A percentile compares a stretch with the other conserved stretches of the same genome.
Evolutionary conservation across 163 green algal genomes (phyloP).

Genomic region (Scenedesmus sp.): DNA sequence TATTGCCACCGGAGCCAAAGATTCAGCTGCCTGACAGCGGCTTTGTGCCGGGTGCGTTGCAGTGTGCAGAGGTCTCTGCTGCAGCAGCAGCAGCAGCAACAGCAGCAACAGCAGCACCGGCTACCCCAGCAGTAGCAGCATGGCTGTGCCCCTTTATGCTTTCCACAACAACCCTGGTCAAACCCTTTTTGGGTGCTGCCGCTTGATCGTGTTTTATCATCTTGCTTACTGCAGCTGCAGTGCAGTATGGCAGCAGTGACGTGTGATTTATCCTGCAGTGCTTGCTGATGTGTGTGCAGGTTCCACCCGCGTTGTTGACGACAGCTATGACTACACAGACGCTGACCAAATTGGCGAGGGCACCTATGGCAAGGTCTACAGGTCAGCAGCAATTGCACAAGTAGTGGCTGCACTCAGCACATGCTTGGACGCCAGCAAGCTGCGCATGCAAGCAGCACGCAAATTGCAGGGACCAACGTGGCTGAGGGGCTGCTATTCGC

Average conservation of each 20-base stretch:
- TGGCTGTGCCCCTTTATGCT: background rate
- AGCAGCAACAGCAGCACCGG: background rate
- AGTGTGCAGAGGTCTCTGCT: background rate
- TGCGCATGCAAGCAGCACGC: background rate
- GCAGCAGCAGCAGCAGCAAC: background rate
- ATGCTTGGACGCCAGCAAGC: background rate
- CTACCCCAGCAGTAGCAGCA: background rate
- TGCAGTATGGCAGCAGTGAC: background rate
- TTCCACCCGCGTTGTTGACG: slow-evolving; percentile 83
- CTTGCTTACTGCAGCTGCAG: background rate
- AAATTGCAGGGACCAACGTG: too few species aligned
- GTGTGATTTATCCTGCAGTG: background rate
- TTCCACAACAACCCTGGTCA: too few species aligned
- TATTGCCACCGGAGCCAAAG: slow-evolving; percentile 13
- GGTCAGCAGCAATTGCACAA: background rate
- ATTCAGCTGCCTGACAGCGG: slow-evolving; percentile 31
- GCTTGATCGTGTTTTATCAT: background rate
- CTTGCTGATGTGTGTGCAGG: slow-evolving; percentile 15
- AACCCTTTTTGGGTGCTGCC: too few species aligned
- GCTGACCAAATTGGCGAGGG: slow-evolving; percentile 92
- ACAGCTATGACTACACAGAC: slow-evolving; percentile 78
- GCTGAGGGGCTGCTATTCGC: too few species aligned
- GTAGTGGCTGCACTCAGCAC: background rate
- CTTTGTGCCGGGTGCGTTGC: background rate
- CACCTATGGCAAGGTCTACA: slow-evolving; percentile 92